Evolutionary conservation across 352 stramenopile species (phyloP).

Genomic region (Globisporangium perplexum): DNA sequence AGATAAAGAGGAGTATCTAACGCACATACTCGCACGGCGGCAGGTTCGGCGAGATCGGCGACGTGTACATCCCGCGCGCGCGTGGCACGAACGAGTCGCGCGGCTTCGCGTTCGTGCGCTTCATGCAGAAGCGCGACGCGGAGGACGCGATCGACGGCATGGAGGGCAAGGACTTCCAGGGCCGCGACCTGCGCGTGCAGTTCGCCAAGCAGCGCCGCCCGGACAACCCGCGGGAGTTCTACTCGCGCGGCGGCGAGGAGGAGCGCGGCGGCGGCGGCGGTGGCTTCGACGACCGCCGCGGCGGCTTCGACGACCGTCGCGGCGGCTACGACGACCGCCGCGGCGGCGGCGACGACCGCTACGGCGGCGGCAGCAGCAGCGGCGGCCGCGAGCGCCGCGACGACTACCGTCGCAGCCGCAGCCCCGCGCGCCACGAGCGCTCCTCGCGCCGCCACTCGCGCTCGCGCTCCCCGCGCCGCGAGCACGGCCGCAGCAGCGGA

Average conservation of each 20-base stretch:
- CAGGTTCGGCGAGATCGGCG: conserved; percentile 66
- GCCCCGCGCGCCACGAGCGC: conserved; percentile 29
- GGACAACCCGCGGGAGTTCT: conserved; percentile 74
- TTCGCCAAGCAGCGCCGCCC: conserved; percentile 73
- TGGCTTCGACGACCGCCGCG: conserved; percentile 15
- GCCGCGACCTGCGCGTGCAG: conserved; percentile 64
- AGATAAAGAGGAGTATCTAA: too few relatives aligned
- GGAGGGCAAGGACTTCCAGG: conserved; percentile 69
- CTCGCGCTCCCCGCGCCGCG: conserved; percentile 29
- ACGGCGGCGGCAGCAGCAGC: conserved; percentile 6
- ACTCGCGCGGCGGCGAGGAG: conserved; percentile 29
- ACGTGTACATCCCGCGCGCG: conserved; percentile 80
- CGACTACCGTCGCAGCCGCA: conserved; percentile 15
- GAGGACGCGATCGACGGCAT: conserved; percentile 82
- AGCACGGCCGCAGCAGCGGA: conserved; percentile 11
- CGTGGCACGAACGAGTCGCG: conserved; percentile 71
- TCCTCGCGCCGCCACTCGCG: conserved; percentile 17
- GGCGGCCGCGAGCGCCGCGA: conserved; percentile 17
- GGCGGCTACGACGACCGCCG: conserved; percentile 7
- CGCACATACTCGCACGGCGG: background rate
- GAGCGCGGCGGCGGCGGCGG: conserved; percentile 20
- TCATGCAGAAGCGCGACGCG: conserved; percentile 82
- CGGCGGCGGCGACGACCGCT: conserved; percentile 14
- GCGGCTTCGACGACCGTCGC: conserved; percentile 10
- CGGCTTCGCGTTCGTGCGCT: conserved; percentile 86